These are phyloP conservation scores for Phytophthora macrochlamydospora DNA, from an alignment of 352 stramenopile genomes.

Conservation along the genomic window DNA sequence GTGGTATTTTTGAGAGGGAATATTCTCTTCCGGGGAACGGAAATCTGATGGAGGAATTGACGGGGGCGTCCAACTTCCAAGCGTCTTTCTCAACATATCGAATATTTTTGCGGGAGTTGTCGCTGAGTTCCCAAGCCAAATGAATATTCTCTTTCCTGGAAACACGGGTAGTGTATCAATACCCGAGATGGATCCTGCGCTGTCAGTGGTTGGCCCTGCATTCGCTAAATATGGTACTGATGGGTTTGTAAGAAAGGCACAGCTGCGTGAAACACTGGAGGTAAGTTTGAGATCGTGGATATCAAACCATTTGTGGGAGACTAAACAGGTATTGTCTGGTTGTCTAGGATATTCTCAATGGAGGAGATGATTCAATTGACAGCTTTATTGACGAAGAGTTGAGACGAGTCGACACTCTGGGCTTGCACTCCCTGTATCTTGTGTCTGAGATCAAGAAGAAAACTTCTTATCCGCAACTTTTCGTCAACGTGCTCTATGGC, in stretches of 20 bases:
- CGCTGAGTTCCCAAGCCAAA: constrained; percentile 48
- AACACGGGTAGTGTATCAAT: constrained; percentile 18
- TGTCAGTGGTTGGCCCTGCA: constrained; percentile 3
- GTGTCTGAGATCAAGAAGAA: constrained; percentile 48
- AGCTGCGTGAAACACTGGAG: constrained; percentile 38
- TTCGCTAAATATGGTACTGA: constrained; percentile 41
- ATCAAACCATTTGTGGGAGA: not conserved
- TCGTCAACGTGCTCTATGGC: constrained; percentile 54
- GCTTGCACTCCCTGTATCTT: constrained; percentile 65
- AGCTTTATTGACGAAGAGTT: constrained; percentile 76
- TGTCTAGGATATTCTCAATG: constrained; percentile 26
- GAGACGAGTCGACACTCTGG: constrained; percentile 37
- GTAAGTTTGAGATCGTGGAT: constrained; percentile 17
- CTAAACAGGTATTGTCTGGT: not conserved
- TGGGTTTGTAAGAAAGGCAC: constrained; percentile 26
- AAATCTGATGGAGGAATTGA: not conserved
- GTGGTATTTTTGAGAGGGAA: constrained; percentile 77
- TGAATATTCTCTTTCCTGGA: constrained; percentile 58
- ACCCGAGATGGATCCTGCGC: constrained; percentile 20
- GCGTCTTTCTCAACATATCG: constrained; percentile 54
- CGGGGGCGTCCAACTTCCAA: constrained; percentile 28
- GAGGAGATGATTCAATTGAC: constrained; percentile 7
- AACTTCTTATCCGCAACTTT: constrained; percentile 48
- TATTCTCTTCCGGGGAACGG: constrained; percentile 36
- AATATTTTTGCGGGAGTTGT: constrained; percentile 77